These are phyloP conservation scores for Alectoria sarmentosa DNA, from an alignment of 495 filamentous ascomycete species.

Conservation along the genomic window DNA sequence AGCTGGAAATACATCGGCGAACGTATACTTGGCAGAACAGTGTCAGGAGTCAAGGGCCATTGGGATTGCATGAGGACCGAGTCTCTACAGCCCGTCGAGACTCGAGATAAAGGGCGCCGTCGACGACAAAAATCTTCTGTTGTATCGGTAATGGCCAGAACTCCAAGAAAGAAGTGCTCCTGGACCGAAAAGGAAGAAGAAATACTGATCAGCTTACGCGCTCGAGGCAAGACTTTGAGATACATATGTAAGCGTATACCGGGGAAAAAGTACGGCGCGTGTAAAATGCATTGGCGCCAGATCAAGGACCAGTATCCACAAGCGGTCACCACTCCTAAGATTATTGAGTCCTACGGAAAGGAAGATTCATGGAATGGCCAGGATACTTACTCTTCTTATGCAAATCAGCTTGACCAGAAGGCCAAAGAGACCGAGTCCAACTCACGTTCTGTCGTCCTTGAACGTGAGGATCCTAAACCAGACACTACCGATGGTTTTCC, in stretches of 20 bases:
- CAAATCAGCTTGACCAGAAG: background rate
- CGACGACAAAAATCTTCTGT: background rate
- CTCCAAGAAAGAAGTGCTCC: background rate
- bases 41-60: background rate
- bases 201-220: background rate
- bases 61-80: background rate
- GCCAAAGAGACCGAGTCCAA: background rate
- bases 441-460: background rate
- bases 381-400: background rate
- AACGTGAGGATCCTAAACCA: background rate
- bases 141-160: background rate
- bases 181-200: background rate
- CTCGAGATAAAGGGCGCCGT: background rate
- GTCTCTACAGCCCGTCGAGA: background rate
- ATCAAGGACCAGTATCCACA: background rate
- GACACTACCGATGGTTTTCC: background rate
- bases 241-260: background rate
- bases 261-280: background rate
- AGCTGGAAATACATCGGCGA: background rate
- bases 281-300: background rate
- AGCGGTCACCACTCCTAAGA: background rate
- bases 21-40: background rate
- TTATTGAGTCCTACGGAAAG: background rate
- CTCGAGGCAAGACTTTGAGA: background rate
- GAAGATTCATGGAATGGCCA: background rate